Evolutionary conservation across 2,329 filamentous ascomycete genomes (phyloP).

Genomic region (Aspergillus puulaauensis): DNA sequence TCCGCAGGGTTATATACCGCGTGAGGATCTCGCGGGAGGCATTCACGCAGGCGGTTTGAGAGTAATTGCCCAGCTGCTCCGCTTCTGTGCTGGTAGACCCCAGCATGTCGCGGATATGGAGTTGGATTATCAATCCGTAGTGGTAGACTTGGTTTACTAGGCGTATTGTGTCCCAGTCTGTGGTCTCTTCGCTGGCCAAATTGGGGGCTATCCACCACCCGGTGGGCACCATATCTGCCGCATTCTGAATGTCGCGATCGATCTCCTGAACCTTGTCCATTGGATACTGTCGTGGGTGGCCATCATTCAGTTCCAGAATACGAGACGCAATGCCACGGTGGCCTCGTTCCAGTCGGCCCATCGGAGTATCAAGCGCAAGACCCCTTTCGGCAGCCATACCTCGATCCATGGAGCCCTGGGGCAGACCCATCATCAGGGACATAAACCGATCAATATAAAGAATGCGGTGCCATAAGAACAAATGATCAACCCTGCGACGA

Average conservation of each 20-base stretch:
- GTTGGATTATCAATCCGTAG: constrained; percentile 51
- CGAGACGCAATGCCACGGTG: constrained; percentile 46
- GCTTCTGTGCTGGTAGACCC: constrained; percentile 29
- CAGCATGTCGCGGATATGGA: constrained; percentile 59
- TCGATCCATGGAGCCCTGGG: constrained; percentile 28
- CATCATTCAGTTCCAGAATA: constrained; percentile 3
- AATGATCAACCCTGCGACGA: background rate
- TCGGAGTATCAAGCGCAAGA: constrained; percentile 32
- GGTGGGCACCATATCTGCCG: constrained; percentile 39
- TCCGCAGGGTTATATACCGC: constrained; percentile 50
- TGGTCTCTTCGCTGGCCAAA: background rate
- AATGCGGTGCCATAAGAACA: constrained; percentile 41
- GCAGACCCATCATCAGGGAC: constrained; percentile 43
- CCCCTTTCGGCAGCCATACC: constrained; percentile 49
- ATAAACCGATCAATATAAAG: constrained; percentile 40
- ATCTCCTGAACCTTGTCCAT: constrained; percentile 41
- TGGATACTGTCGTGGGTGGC: constrained; percentile 38
- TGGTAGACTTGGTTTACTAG: constrained; percentile 52
- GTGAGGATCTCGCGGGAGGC: constrained; percentile 53
- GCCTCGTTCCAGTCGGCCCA: constrained; percentile 48
- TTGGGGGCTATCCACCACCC: constrained; percentile 48
- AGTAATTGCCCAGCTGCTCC: constrained; percentile 47
- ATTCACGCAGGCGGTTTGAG: constrained; percentile 50
- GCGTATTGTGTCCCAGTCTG: constrained; percentile 31
- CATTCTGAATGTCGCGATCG: constrained; percentile 39